Evolutionary conservation across 2,329 filamentous ascomycete genomes (phyloP).

Genomic region (Claviceps purpurea): DNA sequence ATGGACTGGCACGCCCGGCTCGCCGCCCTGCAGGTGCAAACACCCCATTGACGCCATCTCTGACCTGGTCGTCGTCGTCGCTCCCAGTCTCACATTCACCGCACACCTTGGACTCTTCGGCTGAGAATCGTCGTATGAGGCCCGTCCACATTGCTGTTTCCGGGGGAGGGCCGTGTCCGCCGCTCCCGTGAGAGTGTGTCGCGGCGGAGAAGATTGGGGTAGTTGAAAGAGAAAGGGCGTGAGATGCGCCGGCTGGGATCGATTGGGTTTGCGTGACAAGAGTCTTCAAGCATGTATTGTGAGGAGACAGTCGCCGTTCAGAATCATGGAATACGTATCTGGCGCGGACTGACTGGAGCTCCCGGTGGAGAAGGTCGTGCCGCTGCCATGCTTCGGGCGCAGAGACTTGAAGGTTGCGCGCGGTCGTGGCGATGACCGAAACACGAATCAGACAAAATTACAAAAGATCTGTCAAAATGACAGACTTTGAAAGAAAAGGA

Average conservation of each 20-base stretch:
- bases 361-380: slow-evolving; percentile 2
- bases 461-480: background rate
- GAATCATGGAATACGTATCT: background rate
- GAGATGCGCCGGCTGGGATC: background rate
- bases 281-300: background rate
- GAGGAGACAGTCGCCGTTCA: background rate
- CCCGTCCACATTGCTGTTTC: slow-evolving; percentile 37
- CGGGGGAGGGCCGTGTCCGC: too few relatives aligned
- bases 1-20: slow-evolving; percentile 45
- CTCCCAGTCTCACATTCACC: slow-evolving; percentile 14
- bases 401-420: background rate
- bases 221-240: background rate
- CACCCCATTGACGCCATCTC: slow-evolving; percentile 41
- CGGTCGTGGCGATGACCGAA: background rate
- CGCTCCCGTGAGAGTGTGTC: too few relatives aligned
- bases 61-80: slow-evolving; percentile 10
- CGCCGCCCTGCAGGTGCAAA: slow-evolving; percentile 41
- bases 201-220: background rate
- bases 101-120: slow-evolving; percentile 25
- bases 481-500: background rate
- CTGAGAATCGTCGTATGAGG: slow-evolving; percentile 53
- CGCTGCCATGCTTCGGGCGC: background rate
- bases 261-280: background rate
- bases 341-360: background rate
- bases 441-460: background rate